Percentiles rank a stretch among this genome's conserved stretches.
These are phyloP conservation scores for Microbotryomycetes sp. DNA, from an alignment of 1,284 basidiomycete genomes.

Conservation along the genomic window DNA sequence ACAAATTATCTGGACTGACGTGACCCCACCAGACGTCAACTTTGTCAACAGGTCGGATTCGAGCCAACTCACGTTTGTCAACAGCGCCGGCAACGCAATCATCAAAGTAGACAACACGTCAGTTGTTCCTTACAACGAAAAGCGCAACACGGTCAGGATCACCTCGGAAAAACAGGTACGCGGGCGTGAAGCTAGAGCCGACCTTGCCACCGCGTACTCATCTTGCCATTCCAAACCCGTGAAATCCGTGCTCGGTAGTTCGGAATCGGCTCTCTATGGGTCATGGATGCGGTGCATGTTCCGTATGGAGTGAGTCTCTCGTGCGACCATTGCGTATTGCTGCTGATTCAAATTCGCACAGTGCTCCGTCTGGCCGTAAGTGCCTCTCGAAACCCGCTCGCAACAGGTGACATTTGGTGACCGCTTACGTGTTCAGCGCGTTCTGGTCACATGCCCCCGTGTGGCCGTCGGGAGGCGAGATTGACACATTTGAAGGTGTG, in stretches of 20 bases:
- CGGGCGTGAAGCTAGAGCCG: not conserved
- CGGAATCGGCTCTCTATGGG: constrained; percentile 24
- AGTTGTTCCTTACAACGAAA: constrained; percentile 14
- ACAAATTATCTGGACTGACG: no score
- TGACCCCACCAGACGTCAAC: constrained; percentile 13
- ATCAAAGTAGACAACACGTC: constrained; percentile 26
- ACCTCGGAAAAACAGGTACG: not conserved
- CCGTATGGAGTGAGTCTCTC: constrained; percentile 4
- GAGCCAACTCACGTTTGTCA: constrained; percentile 18
- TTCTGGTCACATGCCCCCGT: constrained; percentile 7
- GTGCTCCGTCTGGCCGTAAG: not conserved
- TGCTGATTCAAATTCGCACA: not conserved
- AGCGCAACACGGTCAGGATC: constrained; percentile 17
- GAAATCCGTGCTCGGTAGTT: no score
- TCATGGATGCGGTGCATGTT: constrained; percentile 10
- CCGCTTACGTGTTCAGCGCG: no score
- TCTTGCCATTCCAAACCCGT: no score
- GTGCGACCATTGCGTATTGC: not conserved
- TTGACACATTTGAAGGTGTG: constrained; percentile 76
- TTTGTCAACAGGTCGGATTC: constrained; percentile 20
- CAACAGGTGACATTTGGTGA: no score
- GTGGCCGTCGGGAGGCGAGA: constrained; percentile 53
- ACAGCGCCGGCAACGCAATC: constrained; percentile 19
- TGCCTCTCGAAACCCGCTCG: not conserved
- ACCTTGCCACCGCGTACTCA: not conserved